A percentile compares a stretch with the other conserved stretches of the same genome.
Evolutionary conservation across 2,329 filamentous ascomycete species (phyloP).

Genomic region (Sporothrix mexicana): DNA sequence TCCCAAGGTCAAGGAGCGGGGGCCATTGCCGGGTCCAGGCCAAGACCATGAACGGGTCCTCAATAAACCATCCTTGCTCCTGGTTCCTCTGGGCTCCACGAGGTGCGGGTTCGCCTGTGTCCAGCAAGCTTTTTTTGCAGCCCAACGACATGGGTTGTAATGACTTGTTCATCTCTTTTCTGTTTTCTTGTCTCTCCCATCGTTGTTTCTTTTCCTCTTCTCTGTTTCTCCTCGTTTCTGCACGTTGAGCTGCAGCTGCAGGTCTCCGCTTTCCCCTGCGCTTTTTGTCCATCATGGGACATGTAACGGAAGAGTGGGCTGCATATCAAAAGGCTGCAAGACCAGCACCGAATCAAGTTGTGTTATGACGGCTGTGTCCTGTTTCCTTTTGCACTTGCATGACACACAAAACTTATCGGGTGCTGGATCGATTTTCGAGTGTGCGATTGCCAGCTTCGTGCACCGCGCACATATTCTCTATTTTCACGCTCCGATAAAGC

Average conservation of each 20-base stretch:
- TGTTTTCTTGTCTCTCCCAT: too few species aligned
- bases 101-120: background rate
- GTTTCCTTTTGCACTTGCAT: background rate
- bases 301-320: background rate
- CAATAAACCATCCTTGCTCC: conserved; percentile 7
- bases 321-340: background rate
- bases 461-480: too few species aligned
- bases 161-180: background rate
- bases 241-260: conserved; percentile 8
- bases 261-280: conserved; percentile 16
- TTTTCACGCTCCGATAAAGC: background rate
- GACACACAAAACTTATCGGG: background rate
- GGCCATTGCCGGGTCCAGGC: background rate
- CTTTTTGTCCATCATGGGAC: background rate
- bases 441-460: background rate
- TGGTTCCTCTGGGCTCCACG: background rate
- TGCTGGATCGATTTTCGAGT: background rate
- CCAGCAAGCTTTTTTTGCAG: background rate
- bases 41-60: conserved; percentile 7
- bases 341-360: background rate
- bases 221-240: background rate
- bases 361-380: background rate
- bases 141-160: background rate
- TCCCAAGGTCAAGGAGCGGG: background rate
- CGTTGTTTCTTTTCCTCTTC: background rate